These are phyloP conservation scores for Kalaharituber pfeilii DNA, from an alignment of 2,329 filamentous ascomycete genomes.

Conservation along the genomic window DNA sequence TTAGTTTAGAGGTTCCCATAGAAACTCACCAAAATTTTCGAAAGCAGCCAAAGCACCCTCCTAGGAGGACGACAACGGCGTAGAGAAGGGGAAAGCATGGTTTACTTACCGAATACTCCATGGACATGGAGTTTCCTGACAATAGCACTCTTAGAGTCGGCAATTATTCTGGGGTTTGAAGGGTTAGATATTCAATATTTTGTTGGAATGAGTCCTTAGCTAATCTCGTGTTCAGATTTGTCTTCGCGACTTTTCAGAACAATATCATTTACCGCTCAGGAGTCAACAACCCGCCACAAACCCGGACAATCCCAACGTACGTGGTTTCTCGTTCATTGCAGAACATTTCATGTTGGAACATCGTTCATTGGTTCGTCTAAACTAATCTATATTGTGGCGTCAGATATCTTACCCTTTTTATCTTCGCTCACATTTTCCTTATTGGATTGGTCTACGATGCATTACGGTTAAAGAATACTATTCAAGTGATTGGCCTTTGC, in stretches of 20 bases:
- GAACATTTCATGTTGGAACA: background rate
- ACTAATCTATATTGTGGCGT: constrained; percentile 10
- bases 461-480: constrained; percentile 86
- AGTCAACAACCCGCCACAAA: constrained; percentile 36
- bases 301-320: constrained; percentile 75
- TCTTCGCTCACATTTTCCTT: constrained; percentile 91
- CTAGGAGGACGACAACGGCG: constrained; percentile 23
- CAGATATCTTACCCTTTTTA: constrained; percentile 61
- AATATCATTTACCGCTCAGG: constrained; percentile 35
- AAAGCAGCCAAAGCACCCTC: constrained; percentile 19
- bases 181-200: constrained; percentile 42
- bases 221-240: constrained; percentile 43
- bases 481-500: constrained; percentile 91
- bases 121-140: constrained; percentile 82
- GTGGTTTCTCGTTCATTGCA: constrained; percentile 6
- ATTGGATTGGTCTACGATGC: constrained; percentile 84
- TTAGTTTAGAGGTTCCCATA: constrained; percentile 4
- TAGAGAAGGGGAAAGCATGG: constrained; percentile 30
- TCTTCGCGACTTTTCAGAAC: constrained; percentile 72
- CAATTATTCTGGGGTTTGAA: constrained; percentile 68
- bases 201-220: background rate
- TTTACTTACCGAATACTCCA: constrained; percentile 63
- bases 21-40: constrained; percentile 18
- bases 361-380: background rate
- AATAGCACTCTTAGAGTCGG: constrained; percentile 56